Conservation (phyloP, 192 early-diverging fungal species). For the Podila minutissima region DNA sequence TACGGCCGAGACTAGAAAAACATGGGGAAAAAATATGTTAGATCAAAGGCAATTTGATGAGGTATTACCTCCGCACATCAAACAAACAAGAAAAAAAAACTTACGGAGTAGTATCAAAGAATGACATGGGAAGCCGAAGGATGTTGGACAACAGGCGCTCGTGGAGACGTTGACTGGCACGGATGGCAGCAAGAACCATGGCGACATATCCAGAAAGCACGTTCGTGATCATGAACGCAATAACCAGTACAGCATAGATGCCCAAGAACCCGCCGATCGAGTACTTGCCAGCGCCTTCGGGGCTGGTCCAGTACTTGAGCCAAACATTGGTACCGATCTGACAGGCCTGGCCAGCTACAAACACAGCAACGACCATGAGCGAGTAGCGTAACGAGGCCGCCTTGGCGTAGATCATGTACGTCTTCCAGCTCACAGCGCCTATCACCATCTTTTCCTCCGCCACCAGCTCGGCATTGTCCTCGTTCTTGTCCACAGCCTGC, state of each 20-base stretch:
- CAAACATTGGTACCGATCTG: conserved; percentile 68
- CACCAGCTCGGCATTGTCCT: conserved; percentile 68
- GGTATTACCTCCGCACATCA: conserved; percentile 62
- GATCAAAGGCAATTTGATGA: neutral
- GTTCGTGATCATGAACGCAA: conserved; percentile 33
- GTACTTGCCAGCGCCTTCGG: conserved; percentile 4
- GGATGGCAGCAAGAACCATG: conserved; percentile 55
- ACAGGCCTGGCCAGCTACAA: conserved; percentile 62
- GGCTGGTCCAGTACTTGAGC: conserved; percentile 72
- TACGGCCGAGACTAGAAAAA: conserved; percentile 74
- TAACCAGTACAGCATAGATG: conserved; percentile 26
- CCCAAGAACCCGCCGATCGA: conserved; percentile 32
- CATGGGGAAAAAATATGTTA: neutral
- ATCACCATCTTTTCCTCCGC: conserved; percentile 82
- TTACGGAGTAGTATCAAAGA: conserved; percentile 77
- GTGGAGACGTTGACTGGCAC: conserved; percentile 70
- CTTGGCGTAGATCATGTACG: conserved; percentile 83
- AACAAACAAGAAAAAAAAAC: conserved; percentile 62
- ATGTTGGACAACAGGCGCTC: conserved; percentile 72
- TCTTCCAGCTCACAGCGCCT: conserved; percentile 81
- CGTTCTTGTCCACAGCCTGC: conserved; percentile 10
- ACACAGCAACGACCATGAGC: conserved; percentile 62
- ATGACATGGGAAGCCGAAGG: conserved; percentile 67
- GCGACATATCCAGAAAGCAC: conserved; percentile 19
- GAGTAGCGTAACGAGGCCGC: conserved; percentile 73